phyloP scores from a whole-genome alignment of 768 basidiomycete genomes.

The Tricholoma matsutake region DNA sequence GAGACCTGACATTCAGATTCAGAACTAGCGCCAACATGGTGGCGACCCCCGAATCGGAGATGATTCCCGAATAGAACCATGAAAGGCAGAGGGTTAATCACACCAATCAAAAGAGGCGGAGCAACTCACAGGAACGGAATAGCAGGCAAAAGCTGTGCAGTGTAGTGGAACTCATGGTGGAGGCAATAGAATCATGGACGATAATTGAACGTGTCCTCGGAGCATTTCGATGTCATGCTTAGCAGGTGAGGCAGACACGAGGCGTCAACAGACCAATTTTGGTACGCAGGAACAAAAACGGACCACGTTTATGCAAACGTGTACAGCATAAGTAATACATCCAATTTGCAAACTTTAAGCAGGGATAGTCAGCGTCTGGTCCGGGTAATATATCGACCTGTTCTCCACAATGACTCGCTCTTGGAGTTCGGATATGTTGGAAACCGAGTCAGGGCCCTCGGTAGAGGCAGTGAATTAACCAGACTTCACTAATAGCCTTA shows the following conservation, averaged over 20 bases:
- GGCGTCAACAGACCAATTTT: neutral
- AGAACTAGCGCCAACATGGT: neutral
- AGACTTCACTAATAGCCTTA: too few species aligned
- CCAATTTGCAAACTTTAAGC: neutral
- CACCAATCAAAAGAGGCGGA: neutral
- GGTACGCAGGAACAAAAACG: neutral
- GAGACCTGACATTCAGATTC: neutral
- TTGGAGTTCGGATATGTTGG: neutral
- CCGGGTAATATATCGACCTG: neutral
- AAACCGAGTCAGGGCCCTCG: neutral
- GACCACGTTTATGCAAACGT: neutral
- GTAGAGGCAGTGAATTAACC: neutral
- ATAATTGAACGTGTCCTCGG: neutral
- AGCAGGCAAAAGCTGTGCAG: neutral
- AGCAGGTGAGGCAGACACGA: neutral
- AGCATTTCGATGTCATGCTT: slow-evolving; percentile 1
- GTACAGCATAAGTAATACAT: neutral
- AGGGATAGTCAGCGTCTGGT: neutral
- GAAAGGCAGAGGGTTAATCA: neutral
- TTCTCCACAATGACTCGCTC: neutral
- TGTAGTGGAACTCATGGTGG: neutral
- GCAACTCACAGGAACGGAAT: neutral
- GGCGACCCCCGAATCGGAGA: neutral
- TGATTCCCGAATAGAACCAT: neutral
- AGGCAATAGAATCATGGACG: neutral